Evolutionary conservation across 805 yeast species (phyloP), one percentile per base, ranked within the genome.

Genomic region (Monosporozyma siamensis): DNA sequence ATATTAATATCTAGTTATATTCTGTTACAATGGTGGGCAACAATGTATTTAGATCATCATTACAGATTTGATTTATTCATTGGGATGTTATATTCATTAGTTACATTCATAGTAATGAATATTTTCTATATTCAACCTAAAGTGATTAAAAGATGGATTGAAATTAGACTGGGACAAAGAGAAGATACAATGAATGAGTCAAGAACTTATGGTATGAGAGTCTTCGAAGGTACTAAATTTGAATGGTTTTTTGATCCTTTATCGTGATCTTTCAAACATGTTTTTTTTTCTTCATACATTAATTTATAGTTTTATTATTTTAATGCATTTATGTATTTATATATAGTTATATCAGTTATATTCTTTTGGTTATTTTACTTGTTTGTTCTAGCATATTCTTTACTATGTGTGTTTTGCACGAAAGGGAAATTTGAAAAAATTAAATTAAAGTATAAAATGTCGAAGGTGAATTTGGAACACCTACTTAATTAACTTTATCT

Each of bases 31-130:
- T 78, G 86, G 82, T 81, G 86, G 85, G 76, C 84, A 20, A 77
- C 85, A 3, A 76, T 80, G 63, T 81, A 81, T 52, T 58, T 81
- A 44, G 86, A 80, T 55, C 87, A 80, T 58, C 88, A 80, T 58
- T 81, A 80, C 72, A 67, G 84, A 45, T 58, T 79, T 27, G 87
- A 81, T 54, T 61, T 80, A 41, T 58, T 78, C 30, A 65, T 66
- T 12, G 86, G 86, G 7, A 57, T 75, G 54, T 25, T 65, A 3
- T 80, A 80, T 61, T 71, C 83, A 0, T 46, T 75, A 4, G 25
- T 59, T 10, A 52, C 67, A 21, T 77, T 72, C 56, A 53, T 67
- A 2, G 10, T 72, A 2, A 63, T 75, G 42, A 67, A 67, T 50
- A 53, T 64, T 24, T 51, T 55, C 29, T 48, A 62, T 17, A 59